These are phyloP conservation scores for Cerrena zonata DNA, from an alignment of 1,284 basidiomycete species.

Conservation along the genomic window DNA sequence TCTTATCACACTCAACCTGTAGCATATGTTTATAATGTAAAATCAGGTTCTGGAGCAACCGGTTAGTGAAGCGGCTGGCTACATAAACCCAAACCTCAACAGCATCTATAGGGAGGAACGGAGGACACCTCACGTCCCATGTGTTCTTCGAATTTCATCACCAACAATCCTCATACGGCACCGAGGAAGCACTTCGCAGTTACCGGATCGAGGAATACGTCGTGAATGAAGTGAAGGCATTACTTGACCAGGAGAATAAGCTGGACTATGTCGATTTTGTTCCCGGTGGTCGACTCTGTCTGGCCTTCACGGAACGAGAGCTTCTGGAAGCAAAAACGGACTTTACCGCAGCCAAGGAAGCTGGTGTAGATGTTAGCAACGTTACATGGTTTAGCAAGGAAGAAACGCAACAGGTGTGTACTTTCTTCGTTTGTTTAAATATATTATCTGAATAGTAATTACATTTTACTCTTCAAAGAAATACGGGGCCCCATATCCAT, in stretches of 20 bases:
- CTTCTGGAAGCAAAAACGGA: conserved; percentile 35
- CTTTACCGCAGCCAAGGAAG: conserved; percentile 47
- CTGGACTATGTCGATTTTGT: conserved; percentile 57
- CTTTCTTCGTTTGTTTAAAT: not conserved
- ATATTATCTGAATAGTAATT: not conserved
- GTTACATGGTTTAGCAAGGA: conserved; percentile 45
- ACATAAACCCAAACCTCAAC: not conserved
- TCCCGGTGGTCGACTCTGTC: conserved; percentile 46
- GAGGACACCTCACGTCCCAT: conserved; percentile 65
- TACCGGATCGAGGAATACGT: conserved; percentile 59
- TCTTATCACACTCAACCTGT: not conserved
- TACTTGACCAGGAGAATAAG: conserved; percentile 44
- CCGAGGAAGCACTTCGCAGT: conserved; percentile 48
- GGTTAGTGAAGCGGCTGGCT: conserved; percentile 33
- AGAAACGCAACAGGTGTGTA: conserved; percentile 43
- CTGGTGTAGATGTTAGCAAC: conserved; percentile 43
- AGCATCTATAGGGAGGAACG: conserved; percentile 56
- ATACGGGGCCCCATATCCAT: conserved; percentile 54
- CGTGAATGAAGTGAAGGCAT: conserved; percentile 38
- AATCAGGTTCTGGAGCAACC: conserved; percentile 74
- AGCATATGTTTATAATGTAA: not conserved
- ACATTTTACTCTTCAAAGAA: conserved; percentile 30
- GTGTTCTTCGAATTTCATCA: conserved; percentile 42
- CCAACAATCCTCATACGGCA: conserved; percentile 37
- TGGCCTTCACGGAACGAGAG: conserved; percentile 49